phyloP scores from a whole-genome alignment of 768 basidiomycete genomes.

The Pleurotus ostreatus region DNA sequence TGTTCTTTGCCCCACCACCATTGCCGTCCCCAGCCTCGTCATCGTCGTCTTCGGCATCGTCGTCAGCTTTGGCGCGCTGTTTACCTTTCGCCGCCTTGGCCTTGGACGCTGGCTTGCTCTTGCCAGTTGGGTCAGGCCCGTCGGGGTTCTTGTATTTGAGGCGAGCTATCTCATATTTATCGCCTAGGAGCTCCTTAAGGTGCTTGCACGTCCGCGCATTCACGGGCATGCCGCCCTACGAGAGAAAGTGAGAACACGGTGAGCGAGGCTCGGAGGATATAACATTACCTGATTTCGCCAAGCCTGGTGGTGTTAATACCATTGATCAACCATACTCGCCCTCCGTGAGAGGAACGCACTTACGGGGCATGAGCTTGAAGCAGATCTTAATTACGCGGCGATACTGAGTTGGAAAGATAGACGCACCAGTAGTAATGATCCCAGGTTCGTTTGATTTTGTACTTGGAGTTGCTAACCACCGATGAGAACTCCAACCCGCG shows the following conservation, averaged over 20 bases:
- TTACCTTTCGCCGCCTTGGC: constrained; percentile 15
- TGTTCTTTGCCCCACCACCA: constrained; percentile 27
- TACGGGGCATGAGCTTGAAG: constrained; percentile 30
- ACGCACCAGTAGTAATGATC: constrained; percentile 37
- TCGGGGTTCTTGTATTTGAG: constrained; percentile 31
- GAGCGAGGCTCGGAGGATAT: background rate
- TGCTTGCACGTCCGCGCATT: constrained; percentile 39
- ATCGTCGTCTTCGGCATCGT: constrained; percentile 20
- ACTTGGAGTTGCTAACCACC: constrained; percentile 31
- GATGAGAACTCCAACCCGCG: background rate
- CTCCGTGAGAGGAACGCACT: background rate
- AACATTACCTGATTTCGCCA: constrained; percentile 29
- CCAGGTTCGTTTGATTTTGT: constrained; percentile 37
- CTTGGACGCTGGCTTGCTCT: constrained; percentile 14
- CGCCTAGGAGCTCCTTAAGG: constrained; percentile 30
- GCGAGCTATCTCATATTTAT: constrained; percentile 33
- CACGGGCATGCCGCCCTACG: constrained; percentile 26
- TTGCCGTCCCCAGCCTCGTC: constrained; percentile 29
- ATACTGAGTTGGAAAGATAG: background rate
- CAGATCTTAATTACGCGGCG: background rate
- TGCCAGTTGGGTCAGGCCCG: constrained; percentile 16
- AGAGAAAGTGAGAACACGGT: background rate
- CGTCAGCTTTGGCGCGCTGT: constrained; percentile 19
- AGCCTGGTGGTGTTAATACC: constrained; percentile 17
- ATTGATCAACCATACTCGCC: too few species aligned